Base-by-base conservation (phyloP, 352 stramenopile species). In the Pythium chondricola region DNA sequence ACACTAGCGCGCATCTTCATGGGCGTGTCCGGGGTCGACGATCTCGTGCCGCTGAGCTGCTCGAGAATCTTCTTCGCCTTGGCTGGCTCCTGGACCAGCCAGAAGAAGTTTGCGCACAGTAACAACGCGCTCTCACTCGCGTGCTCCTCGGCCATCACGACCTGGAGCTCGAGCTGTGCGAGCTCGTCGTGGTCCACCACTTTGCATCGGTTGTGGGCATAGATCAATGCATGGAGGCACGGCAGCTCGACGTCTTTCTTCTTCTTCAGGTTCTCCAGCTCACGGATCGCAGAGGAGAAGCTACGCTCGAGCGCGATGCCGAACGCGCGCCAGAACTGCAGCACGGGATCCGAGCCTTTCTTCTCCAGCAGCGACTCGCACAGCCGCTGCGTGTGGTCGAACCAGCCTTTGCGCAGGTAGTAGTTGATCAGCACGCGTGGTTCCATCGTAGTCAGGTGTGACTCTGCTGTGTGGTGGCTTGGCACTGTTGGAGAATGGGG, bases 311-410 rank as follows among this genome's bases (percentile, higher is more conserved):
- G 59, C 1, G 70, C 76, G 50, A 93, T 83, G 10, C 67, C 79
- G 53, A 95, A 90, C 17, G 83, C 81, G 11, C 82, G 67, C 87
- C 87, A 96, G 62, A 95, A 96, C 31, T 91, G 24, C 14, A 95
- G 62, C n/a, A 61, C 52, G 17, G 77, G 61, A 49, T 96, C 86
- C 26, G 65, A 88, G 55, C 83, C 85, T 48, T 83, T 81, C 63
- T 91, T 94, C 31, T 78, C 68, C 13, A 95, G 68, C n/a, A 88
- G 51, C 18, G 66, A 62, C 64, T 91, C 79, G 48, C 84, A 95
- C 3, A 93, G 61, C 6, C 74, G 71, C 61, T 94, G 79, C 6
- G 92, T 74, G 53, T 95, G 83, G 49, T 88, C 66, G 51, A 85
- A 93, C 77, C 84, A 93, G 42, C 85, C 78, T 56, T 93, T 88